A percentile compares a stretch with the other conserved stretches of the same genome.
phyloP scores from a whole-genome alignment of 2,329 filamentous ascomycete species.

The Hypoxylon sp. region DNA sequence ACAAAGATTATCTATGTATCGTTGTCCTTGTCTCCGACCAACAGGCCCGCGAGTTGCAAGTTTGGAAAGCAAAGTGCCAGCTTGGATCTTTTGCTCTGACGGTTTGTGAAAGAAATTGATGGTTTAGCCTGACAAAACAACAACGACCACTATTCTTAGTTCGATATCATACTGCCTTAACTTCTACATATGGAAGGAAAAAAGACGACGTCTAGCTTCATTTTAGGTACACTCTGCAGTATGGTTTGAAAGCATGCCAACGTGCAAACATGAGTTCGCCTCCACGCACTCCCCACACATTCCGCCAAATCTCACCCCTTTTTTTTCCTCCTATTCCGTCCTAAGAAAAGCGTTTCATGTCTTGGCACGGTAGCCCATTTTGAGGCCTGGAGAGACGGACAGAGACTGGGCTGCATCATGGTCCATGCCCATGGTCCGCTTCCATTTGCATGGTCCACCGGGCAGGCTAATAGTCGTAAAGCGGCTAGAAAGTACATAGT shows the following conservation, averaged over 20 bases:
- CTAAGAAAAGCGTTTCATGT: constrained; percentile 45
- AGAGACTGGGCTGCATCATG: constrained; percentile 33
- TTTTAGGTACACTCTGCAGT: constrained; percentile 16
- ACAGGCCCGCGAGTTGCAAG: constrained; percentile 11
- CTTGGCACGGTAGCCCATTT: constrained; percentile 46
- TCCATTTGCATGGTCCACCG: constrained; percentile 28
- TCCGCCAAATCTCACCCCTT: constrained; percentile 47
- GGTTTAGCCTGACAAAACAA: constrained; percentile 7
- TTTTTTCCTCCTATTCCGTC: constrained; percentile 41
- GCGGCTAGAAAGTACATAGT: constrained; percentile 38
- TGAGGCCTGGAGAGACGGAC: constrained; percentile 34
- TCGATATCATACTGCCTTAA: constrained; percentile 26
- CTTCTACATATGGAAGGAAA: constrained; percentile 12
- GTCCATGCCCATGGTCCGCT: constrained; percentile 36
- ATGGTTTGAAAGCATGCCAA: constrained; percentile 25
- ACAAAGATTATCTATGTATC: constrained; percentile 29
- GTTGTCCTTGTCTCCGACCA: constrained; percentile 21
- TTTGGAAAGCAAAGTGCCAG: constrained; percentile 13
- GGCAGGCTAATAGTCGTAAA: constrained; percentile 43
- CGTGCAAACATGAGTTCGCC: constrained; percentile 41
- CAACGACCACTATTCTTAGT: constrained; percentile 10
- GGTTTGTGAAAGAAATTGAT: constrained; percentile 6
- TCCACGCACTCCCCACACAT: constrained; percentile 46
- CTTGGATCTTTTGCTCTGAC: constrained; percentile 9
- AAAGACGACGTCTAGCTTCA: constrained; percentile 24